Percentiles rank a stretch among this genome's conserved stretches.
Evolutionary conservation across 2,329 filamentous ascomycete genomes (phyloP).

Genomic region (Trichoderma guizhouense): DNA sequence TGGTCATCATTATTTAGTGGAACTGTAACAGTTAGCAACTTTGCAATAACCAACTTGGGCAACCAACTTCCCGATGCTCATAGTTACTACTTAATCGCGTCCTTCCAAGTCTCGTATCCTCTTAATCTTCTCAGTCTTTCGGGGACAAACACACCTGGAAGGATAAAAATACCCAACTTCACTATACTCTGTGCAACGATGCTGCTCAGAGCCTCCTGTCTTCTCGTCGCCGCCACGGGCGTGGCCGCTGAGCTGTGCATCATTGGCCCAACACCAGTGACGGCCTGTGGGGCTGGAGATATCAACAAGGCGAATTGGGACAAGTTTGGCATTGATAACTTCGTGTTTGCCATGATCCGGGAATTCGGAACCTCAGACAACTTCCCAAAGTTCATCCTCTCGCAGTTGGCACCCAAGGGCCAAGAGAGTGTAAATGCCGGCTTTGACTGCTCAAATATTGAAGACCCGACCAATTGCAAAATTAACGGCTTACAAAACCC

Average conservation of each 20-base stretch:
- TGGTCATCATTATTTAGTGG: neutral
- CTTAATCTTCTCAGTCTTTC: neutral
- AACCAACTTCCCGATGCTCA: neutral
- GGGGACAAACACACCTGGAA: neutral
- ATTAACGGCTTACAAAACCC: neutral
- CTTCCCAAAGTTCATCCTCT: neutral
- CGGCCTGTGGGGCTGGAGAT: neutral
- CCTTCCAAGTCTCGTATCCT: neutral
- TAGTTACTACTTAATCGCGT: neutral
- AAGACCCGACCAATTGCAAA: neutral
- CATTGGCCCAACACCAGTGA: neutral
- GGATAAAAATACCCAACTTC: neutral
- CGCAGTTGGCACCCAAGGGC: neutral
- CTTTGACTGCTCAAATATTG: neutral
- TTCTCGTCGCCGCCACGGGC: neutral
- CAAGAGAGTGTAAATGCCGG: neutral
- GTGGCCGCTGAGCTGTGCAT: neutral
- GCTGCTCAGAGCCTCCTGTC: neutral
- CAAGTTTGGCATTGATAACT: neutral
- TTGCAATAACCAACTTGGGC: neutral
- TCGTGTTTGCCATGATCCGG: neutral
- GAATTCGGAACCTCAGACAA: neutral
- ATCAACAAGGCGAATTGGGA: neutral
- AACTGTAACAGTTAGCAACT: neutral
- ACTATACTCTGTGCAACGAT: neutral